Evolutionary conservation across 768 basidiomycete species (phyloP), one percentile per base, ranked within the genome.

Genomic region (Leucogyrophana mollusca): DNA sequence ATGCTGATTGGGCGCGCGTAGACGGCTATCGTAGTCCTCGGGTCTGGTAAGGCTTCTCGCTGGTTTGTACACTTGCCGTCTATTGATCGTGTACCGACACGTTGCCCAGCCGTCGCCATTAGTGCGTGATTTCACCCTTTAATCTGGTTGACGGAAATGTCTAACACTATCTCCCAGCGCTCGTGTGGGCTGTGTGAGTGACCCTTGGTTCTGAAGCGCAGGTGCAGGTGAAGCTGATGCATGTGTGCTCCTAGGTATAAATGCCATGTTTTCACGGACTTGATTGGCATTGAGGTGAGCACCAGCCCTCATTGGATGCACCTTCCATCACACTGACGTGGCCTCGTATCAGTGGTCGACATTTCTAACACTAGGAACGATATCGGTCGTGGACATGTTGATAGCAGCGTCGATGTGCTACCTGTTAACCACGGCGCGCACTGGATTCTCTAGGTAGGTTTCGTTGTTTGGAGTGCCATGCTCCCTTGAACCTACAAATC

Each of bases 381-480:
- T 27, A 20, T 16, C 21, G 20, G 11, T 42, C 13, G 16, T 17
- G 17, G 44, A 45, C 9, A 0, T 45, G 13, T 9, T 25, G 4
- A 10, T 42, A 9, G 44, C 44, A 45, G 38, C 37, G 10, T 45
- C 39, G 23, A n/a, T 45, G 23, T 45, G 44, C 16, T 45, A 45
- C n/a, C 17, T 45, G 18, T 34, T 45, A 3, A 27, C 44, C 24
- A 40, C 23, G 2, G 40, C 44, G 1, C 44, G 22, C 39, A 43
- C 17, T 6, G 44, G 44, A 16, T 42, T 45, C 3, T 11, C 39
- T 23, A 20, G 23, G 44, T 43, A 20, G 14, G n/a, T 3, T 21
- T 2, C 14, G 5, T 9, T 45, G 13, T 17, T 22, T 39, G 37
- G 4, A n/a, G 9, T 24, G 9, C 23, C 9, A 8, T 7, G 39